A percentile compares a stretch with the other conserved stretches of the same genome.
These are phyloP conservation scores for Brassica rapa DNA, from an alignment of 345 rosid genomes.

Conservation along the genomic window DNA sequence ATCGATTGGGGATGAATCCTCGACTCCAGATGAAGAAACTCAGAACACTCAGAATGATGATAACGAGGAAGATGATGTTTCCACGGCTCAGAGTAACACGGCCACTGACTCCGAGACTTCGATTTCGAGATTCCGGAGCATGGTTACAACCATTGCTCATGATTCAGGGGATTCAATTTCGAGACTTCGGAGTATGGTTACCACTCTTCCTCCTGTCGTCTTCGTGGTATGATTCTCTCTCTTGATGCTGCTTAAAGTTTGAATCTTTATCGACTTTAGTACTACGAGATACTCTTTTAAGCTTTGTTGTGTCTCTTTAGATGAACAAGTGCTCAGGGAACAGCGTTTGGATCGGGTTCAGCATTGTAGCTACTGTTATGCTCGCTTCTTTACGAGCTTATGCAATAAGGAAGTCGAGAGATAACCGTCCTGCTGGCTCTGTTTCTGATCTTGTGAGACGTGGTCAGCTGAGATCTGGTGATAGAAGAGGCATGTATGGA, in stretches of 20 bases:
- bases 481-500: slow-evolving; percentile 99
- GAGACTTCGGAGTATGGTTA: slow-evolving; percentile 45
- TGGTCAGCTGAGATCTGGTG: slow-evolving; percentile 86
- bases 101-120: slow-evolving; percentile 28
- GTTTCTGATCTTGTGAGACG: slow-evolving; percentile 97
- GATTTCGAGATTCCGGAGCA: slow-evolving; percentile 45
- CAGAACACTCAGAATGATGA: slow-evolving; percentile 23
- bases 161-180: slow-evolving; percentile 35
- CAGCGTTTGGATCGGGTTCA: slow-evolving; percentile 49
- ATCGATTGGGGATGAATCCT: slow-evolving; percentile 45
- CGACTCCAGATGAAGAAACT: slow-evolving; percentile 40
- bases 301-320: slow-evolving; percentile 35
- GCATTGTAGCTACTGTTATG: slow-evolving; percentile 56
- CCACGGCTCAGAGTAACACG: slow-evolving; percentile 18
- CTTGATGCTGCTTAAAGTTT: not conserved
- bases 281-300: not conserved
- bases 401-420: slow-evolving; percentile 50
- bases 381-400: slow-evolving; percentile 51
- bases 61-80: slow-evolving; percentile 2
- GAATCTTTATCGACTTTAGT: not conserved
- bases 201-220: slow-evolving; percentile 59
- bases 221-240: slow-evolving; percentile 50
- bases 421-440: slow-evolving; percentile 61
- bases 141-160: slow-evolving; percentile 28
- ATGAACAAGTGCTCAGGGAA: slow-evolving; percentile 44